Base-by-base conservation (phyloP, 305 asterid genomes). In the Fraxinus latifolia region DNA sequence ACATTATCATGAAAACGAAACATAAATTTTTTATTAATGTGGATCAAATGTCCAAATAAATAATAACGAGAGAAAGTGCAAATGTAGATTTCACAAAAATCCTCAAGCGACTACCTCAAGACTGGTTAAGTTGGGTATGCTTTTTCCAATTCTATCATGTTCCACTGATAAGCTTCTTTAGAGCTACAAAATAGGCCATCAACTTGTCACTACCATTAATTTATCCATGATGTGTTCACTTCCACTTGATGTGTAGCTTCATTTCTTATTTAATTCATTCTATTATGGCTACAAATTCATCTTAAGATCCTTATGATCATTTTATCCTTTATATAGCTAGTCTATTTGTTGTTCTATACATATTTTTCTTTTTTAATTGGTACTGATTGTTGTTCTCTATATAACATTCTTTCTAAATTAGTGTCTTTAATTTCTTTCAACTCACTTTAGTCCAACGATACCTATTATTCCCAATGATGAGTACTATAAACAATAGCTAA, bases 1-100 rank as follows among this genome's bases (percentile, higher is more conserved):
- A 92, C 77, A 86, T 76, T 37, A 7, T 81, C 77, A 60, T 11
- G 25, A 76, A 62, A 67, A 44, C 62, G 21, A 74, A 58, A 62
- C 23, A 53, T 19, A 55, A 15, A 29, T 36, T 75, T 67, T 3
- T 19, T 42, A 31, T 31, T n/a, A 37, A 29, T 42, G 29, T 70
- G 37, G 44, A 32, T 32, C 44, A n/a, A 71, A 71, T 12, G 76
- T 71, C 47, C 42, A 71, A n/a, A 71, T 32, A 32, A 32, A 32
- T 17, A 71, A 31, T 71, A 31, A 33, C 37, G 25, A 71, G 47
- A 32, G 5, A 67, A 31, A 71, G 11, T 71, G 44, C 44, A 32
- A 71, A 15, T 6, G 23, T 15, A 32, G 5, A 32, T 31, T 70
- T 31, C 75, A 71, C 27, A 32, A 71, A 33, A 32, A 31, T 5